Evolutionary conservation across 176 grass and related monocot genomes (phyloP).

Genomic region (Triticum aestivum): IWGSC_CS_RefSeq_v2.1 NC_057813.1:495904385-495904884

Average conservation of each 20-base stretch:
- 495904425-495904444: not conserved
- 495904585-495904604: conserved; percentile 52
- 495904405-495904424: not conserved
- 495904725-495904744: conserved; percentile 39
- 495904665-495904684: conserved; percentile 34
- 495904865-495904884: conserved; percentile 4
- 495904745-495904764: conserved; percentile 99
- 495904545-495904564: not conserved
- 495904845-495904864: conserved; percentile 9
- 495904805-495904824: conserved; percentile 93
- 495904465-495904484: not conserved
- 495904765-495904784: conserved; percentile 71
- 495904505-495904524: not conserved
- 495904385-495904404: conserved; percentile 39
- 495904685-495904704: not conserved
- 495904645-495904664: conserved; percentile 79
- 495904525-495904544: not conserved
- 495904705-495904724: conserved; percentile 21
- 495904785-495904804: conserved; percentile 99
- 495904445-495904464: not conserved
- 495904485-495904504: not conserved
- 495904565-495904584: conserved; percentile 53
- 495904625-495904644: conserved; percentile 71
- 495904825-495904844: conserved; percentile 26
- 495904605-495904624: conserved; percentile 67